phyloP scores from a whole-genome alignment of 805 yeast species.

The Ogataea kodamae region DNA sequence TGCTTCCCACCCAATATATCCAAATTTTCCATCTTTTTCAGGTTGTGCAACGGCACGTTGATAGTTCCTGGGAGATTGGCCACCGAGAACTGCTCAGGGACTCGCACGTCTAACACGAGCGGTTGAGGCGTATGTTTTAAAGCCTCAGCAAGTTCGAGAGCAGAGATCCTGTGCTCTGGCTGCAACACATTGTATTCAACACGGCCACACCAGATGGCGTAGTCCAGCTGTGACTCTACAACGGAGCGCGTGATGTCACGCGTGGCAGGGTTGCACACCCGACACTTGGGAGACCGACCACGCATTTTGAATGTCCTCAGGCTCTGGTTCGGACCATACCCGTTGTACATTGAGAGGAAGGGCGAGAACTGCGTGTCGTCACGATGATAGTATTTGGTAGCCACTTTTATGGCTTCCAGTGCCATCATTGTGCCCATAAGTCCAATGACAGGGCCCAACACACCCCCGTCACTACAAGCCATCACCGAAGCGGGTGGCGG shows the following conservation, averaged over 20 bases:
- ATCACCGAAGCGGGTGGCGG: slow-evolving; percentile 82
- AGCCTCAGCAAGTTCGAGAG: slow-evolving; percentile 30
- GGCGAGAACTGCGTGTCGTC: slow-evolving; percentile 59
- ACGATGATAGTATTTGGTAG: slow-evolving; percentile 50
- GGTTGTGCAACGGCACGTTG: slow-evolving; percentile 59
- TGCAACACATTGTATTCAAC: slow-evolving; percentile 43
- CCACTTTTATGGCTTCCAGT: slow-evolving; percentile 73
- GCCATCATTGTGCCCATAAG: slow-evolving; percentile 87
- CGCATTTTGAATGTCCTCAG: slow-evolving; percentile 80
- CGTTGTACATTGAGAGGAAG: slow-evolving; percentile 63
- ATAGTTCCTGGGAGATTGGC: slow-evolving; percentile 55
- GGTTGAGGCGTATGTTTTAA: too few relatives aligned
- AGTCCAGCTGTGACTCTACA: slow-evolving; percentile 54
- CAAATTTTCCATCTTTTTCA: slow-evolving; percentile 33
- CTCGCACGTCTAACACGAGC: slow-evolving; percentile 67
- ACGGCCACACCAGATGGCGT: slow-evolving; percentile 73
- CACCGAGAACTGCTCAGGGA: slow-evolving; percentile 69
- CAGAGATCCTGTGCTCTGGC: slow-evolving; percentile 44
- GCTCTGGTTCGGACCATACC: slow-evolving; percentile 56
- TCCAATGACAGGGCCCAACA: slow-evolving; percentile 95
- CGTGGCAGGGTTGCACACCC: slow-evolving; percentile 51
- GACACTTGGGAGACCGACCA: slow-evolving; percentile 55
- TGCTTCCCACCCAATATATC: slow-evolving; percentile 15
- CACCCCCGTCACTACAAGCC: slow-evolving; percentile 91
- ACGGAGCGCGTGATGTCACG: slow-evolving; percentile 47